Evolutionary conservation across 371 early-diverging fungal species (phyloP), one percentile per base, ranked within the genome.

Genomic region (Lichtheimia corymbifera): DNA sequence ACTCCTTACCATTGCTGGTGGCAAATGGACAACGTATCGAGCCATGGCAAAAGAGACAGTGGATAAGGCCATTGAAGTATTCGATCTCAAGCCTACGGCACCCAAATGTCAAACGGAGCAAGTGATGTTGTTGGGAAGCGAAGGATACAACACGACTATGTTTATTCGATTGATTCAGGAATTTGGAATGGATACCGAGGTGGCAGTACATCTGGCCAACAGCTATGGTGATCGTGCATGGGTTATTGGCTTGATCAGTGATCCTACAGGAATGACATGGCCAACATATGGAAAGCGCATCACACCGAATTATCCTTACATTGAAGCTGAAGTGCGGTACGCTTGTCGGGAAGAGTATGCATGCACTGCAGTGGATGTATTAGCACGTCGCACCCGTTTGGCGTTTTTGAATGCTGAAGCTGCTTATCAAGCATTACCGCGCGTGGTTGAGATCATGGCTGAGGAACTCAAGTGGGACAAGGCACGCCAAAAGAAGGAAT

Each of bases 11-110:
- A 92, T 99, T 69, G 93, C 99, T 18, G 99, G 99, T 63, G 99
- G 99, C 58, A 99, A 99, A 74, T 99, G 99, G 99, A 99, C 99
- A 1, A 99, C 99, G 1, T 99, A 96, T 79, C 91, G 99, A 63
- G 90, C 91, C 61, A 99, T 99, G 99, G 99, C 99, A 20, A 87
- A 96, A 67, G 98, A 99, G 66, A 93, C 99, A 0, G 88, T 99
- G 42, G 96, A 98, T 71, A 69, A 80, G 58, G 99, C 99, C 14
- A 87, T 99, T 45, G 72, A 88, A 59, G 80, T 73, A 13, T 95
- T 89, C 68, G 73, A 55, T 9, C 80, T 93, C 24, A 66, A 79
- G 30, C 89, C 91, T 3, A 59, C 54, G 3, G 60, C 65, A 14
- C 66, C 57, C 35, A 35, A 35, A 11, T 92, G 90, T 73, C 66